Evolutionary conservation across 352 stramenopile genomes (phyloP).

Genomic region (Globisporangium orthogonon): DNA sequence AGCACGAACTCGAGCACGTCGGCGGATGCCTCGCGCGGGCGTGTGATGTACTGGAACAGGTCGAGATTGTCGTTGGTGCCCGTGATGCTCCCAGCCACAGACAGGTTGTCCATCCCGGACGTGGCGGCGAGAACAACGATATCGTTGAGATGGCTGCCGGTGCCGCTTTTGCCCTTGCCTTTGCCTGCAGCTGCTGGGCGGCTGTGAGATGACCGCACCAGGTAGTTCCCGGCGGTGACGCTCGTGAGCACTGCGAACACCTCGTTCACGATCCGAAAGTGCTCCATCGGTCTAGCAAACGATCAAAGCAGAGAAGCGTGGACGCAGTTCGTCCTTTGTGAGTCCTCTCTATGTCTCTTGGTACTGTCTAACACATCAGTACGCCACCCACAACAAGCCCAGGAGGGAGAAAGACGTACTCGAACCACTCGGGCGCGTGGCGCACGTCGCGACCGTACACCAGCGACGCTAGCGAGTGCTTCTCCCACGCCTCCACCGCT

Average conservation of each 20-base stretch:
- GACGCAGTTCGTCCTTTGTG: no score
- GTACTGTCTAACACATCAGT: no score
- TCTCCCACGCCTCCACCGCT: slow-evolving; percentile 34
- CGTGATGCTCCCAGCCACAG: neutral
- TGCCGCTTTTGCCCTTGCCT: slow-evolving; percentile 3
- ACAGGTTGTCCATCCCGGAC: neutral
- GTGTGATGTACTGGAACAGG: slow-evolving; percentile 6
- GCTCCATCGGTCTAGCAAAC: slow-evolving; percentile 20
- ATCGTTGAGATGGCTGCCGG: neutral
- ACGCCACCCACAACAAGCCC: no score
- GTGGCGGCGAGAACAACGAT: neutral
- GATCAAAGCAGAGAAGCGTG: no score
- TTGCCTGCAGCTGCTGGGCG: neutral
- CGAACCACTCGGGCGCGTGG: slow-evolving; percentile 36
- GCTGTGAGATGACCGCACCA: slow-evolving; percentile 17
- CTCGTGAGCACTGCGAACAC: slow-evolving; percentile 24
- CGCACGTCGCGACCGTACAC: slow-evolving; percentile 28
- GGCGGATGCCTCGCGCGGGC: neutral
- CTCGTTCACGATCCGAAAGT: slow-evolving; percentile 28
- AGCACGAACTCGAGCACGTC: slow-evolving; percentile 15
- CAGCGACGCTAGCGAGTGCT: slow-evolving; percentile 36
- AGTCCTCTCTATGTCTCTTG: no score
- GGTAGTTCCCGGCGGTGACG: slow-evolving; percentile 30
- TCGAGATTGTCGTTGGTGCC: neutral
- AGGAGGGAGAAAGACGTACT: slow-evolving; percentile 28